Conservation (phyloP, 2,329 filamentous ascomycete genomes). For the Stromatinia cepivora region DNA sequence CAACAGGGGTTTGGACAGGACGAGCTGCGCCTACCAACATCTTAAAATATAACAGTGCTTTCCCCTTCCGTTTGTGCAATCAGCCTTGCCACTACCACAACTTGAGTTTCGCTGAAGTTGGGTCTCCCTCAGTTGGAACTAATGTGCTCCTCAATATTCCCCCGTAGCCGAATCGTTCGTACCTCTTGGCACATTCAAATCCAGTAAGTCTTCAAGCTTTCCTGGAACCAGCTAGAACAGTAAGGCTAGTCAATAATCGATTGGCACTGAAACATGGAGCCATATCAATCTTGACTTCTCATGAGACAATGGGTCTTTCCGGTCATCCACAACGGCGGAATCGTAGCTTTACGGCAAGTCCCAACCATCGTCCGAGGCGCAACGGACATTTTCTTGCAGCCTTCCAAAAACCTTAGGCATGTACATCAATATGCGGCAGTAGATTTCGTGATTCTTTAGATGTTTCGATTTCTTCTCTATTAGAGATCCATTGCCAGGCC, state of each 20-base stretch:
- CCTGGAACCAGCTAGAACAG: not conserved
- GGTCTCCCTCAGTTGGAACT: not conserved
- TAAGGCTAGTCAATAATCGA: not conserved
- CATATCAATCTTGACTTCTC: not conserved
- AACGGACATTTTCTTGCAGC: not conserved
- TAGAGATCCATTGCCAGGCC: conserved; percentile 61
- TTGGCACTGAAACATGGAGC: not conserved
- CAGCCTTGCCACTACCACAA: not conserved
- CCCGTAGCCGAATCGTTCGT: not conserved
- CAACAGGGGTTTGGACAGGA: not conserved
- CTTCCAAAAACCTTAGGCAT: not conserved
- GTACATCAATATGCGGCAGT: not conserved
- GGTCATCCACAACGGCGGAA: no score
- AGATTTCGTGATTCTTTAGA: not conserved
- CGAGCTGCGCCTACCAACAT: not conserved
- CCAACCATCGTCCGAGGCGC: not conserved
- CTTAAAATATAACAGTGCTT: not conserved
- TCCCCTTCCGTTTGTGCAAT: not conserved
- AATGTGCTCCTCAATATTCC: no score
- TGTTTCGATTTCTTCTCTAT: not conserved
- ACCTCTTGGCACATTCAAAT: not conserved
- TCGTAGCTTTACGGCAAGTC: not conserved
- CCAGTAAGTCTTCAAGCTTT: not conserved
- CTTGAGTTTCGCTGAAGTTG: not conserved
- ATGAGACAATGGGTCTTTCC: not conserved